phyloP scores from a whole-genome alignment of 139 green algal genomes.

The Chlamydomonas schloesseri region DNA sequence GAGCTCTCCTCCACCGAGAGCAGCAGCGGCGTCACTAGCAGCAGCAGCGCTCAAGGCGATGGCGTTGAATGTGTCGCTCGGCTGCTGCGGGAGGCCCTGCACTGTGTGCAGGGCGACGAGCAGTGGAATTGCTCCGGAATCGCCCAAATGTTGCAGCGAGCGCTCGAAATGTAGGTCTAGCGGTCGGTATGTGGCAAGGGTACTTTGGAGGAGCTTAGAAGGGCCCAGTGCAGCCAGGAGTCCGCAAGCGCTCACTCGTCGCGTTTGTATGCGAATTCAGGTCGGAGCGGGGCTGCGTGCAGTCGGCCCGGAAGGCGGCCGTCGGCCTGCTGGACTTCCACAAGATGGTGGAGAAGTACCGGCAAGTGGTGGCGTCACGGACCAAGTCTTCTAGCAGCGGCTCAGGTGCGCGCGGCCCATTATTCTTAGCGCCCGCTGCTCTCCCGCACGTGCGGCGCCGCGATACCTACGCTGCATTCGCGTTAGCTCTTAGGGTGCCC shows the following conservation, averaged over 20 bases:
- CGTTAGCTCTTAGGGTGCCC: too few species aligned
- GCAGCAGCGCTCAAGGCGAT: neutral
- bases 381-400: constrained; percentile 20
- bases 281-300: constrained; percentile 21
- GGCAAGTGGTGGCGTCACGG: constrained; percentile 30
- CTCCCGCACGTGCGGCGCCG: too few species aligned
- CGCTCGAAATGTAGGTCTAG: neutral
- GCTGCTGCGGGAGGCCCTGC: constrained; percentile 27
- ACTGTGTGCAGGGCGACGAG: constrained; percentile 28
- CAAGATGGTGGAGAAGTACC: constrained; percentile 48
- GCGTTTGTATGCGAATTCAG: too few species aligned
- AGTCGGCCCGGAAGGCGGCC: constrained; percentile 17
- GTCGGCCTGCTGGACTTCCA: constrained; percentile 41
- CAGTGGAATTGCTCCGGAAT: constrained; percentile 47
- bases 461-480: too few species aligned
- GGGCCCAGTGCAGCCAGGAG: too few species aligned
- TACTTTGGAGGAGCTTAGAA: too few species aligned
- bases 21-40: neutral
- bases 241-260: too few species aligned
- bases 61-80: neutral
- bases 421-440: neutral
- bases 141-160: constrained; percentile 21
- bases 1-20: neutral
- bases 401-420: constrained; percentile 12
- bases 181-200: too few species aligned